A percentile compares a stretch with the other conserved stretches of the same genome.
Evolutionary conservation across 768 basidiomycete species (phyloP).

Genomic region (Psilocybe azurescens): DNA sequence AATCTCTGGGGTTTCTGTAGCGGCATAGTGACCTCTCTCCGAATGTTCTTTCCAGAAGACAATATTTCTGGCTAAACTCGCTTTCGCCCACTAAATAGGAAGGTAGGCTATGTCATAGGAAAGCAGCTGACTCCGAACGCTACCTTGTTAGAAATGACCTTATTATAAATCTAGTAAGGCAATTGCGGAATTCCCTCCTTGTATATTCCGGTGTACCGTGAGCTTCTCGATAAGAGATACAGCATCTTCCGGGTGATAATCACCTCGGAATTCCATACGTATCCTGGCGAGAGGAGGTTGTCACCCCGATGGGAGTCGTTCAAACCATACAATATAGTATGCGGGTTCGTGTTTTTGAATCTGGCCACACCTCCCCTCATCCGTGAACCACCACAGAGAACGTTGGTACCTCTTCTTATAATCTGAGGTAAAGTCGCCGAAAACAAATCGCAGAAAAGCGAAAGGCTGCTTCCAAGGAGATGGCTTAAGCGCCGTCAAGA

Average conservation of each 20-base stretch:
- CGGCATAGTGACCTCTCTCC: constrained; percentile 52
- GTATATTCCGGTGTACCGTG: constrained; percentile 39
- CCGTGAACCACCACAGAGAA: constrained; percentile 31
- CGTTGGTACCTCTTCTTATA: constrained; percentile 36
- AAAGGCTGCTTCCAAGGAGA: constrained; percentile 26
- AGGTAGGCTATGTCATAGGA: constrained; percentile 39
- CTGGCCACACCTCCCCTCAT: constrained; percentile 38
- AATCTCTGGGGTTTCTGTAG: constrained; percentile 41
- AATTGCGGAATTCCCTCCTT: constrained; percentile 28
- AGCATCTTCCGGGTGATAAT: constrained; percentile 45
- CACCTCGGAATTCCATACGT: constrained; percentile 33
- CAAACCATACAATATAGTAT: constrained; percentile 50
- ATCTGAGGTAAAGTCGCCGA: constrained; percentile 35
- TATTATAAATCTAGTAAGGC: constrained; percentile 20
- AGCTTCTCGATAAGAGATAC: constrained; percentile 38
- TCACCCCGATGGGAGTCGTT: constrained; percentile 57
- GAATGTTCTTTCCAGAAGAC: constrained; percentile 47
- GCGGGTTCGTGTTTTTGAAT: constrained; percentile 48
- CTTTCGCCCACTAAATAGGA: constrained; percentile 45
- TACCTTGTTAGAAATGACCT: constrained; percentile 29
- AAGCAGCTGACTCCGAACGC: constrained; percentile 49
- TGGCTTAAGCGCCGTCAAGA: constrained; percentile 28
- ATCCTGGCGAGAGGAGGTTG: constrained; percentile 33
- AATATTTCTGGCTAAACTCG: constrained; percentile 40
- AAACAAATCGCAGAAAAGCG: too few species aligned